Evolutionary conservation across 805 yeast species (phyloP).

Genomic region (Maudiozyma turicensis): DNA sequence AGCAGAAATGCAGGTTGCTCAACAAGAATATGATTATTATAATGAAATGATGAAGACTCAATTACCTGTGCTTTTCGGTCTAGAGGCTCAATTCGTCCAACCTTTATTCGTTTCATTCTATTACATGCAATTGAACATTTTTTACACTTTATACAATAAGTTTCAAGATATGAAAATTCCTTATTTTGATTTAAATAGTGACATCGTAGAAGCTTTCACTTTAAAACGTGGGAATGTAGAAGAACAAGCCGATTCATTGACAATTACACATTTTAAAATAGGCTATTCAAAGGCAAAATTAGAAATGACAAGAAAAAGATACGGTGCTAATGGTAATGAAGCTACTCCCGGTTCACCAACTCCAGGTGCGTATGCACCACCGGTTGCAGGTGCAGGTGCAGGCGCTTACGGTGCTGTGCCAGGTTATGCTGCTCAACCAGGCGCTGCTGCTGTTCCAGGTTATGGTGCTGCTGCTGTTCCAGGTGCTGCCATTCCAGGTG

Average conservation of each 20-base stretch:
- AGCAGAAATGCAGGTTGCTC: conserved; percentile 81
- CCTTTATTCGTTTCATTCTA: conserved; percentile 92
- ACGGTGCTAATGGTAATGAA: conserved; percentile 32
- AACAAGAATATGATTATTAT: conserved; percentile 91
- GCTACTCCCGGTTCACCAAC: conserved; percentile 7
- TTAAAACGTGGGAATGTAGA: conserved; percentile 85
- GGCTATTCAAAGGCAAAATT: conserved; percentile 81
- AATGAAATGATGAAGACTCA: conserved; percentile 90
- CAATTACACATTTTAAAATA: conserved; percentile 81
- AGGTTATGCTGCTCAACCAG: conserved; percentile 8
- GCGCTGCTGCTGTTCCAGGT: conserved; percentile 10
- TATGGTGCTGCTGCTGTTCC: conserved; percentile 3
- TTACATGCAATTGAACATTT: conserved; percentile 95
- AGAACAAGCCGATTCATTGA: conserved; percentile 79
- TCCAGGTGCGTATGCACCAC: conserved; percentile 6
- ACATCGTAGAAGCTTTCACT: conserved; percentile 69
- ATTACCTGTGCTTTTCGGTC: conserved; percentile 73
- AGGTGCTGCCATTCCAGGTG: conserved; percentile 9
- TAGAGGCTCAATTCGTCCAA: conserved; percentile 86
- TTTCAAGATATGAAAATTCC: conserved; percentile 97
- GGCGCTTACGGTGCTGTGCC: conserved; percentile 12
- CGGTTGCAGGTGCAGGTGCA: conserved; percentile 18
- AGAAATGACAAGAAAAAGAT: conserved; percentile 73
- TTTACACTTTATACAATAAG: conserved; percentile 80
- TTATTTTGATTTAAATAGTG: conserved; percentile 79